Conservation (phyloP, 345 rosid genomes). For the Hevea brasiliensis region DNA sequence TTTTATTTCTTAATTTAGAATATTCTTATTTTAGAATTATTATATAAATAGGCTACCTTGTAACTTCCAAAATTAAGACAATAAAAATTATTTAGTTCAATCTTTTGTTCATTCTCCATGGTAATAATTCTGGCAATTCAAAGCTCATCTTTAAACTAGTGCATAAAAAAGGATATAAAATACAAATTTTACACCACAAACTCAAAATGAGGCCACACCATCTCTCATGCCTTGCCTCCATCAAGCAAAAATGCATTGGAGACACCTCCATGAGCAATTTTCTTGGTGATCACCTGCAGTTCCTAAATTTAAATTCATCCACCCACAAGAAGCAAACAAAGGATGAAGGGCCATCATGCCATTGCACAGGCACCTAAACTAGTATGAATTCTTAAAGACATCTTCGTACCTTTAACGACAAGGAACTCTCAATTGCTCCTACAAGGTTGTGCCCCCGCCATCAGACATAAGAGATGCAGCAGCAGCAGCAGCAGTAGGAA, state of each 20-base stretch:
- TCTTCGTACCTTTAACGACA: neutral
- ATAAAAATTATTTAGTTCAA: too few species aligned
- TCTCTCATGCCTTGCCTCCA: neutral
- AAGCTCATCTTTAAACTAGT: neutral
- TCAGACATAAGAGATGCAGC: constrained; percentile 96
- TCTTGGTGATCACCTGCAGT: neutral
- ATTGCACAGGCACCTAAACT: neutral
- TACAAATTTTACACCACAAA: neutral
- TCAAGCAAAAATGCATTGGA: neutral
- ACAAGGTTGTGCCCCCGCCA: constrained; percentile 74
- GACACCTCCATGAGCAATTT: too few species aligned
- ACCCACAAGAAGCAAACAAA: neutral
- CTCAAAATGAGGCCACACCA: neutral
- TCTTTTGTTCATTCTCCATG: too few species aligned
- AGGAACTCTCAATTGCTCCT: neutral
- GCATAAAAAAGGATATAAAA: neutral
- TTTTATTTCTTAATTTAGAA: too few species aligned
- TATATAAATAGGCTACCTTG: too few species aligned
- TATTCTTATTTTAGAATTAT: too few species aligned
- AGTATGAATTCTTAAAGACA: neutral
- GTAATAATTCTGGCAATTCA: too few species aligned
- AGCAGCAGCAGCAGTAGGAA: constrained; percentile 94
- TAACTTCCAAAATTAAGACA: too few species aligned
- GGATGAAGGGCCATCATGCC: neutral
- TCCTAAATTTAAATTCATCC: neutral